Base-by-base conservation (phyloP, 2,329 filamentous ascomycete genomes). In the Dactylellina leptospora region DNA sequence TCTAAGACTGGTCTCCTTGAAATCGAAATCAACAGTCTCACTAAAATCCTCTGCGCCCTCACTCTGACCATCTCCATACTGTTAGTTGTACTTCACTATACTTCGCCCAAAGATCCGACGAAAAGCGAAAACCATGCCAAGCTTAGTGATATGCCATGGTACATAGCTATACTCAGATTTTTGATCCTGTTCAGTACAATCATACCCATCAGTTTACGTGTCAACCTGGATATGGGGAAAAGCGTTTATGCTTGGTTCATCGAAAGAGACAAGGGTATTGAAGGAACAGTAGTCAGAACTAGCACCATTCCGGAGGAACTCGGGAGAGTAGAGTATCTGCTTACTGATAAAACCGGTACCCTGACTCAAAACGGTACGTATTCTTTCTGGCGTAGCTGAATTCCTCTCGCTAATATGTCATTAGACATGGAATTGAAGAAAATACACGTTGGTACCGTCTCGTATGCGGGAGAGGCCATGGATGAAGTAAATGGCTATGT, bases 161-260 rank as follows among this genome's bases (percentile, higher is more conserved):
- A 97, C 79, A 88, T 97, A 75, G 93, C 96, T 75, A 96, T 97
- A 77, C 95, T 96, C 88, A 89, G 93, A n/a, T 99, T 97, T 79
- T 82, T 99, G 74, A 96, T 99, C 72, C 84, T 99, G 0, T 99
- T 99, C 82, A 97, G 93, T n/a, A 97, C 93, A 0, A 99, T 99
- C 77, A 96, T 99, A 23, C 95, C 95, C 0, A 97, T 99, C 80
- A 96, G 92, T 81, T 83, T 99, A 75, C 90, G 95, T 54, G 95
- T 99, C 76, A 99, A 99, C 78, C 84, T 99, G 16, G 95, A 99
- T 78, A 89, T 99, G 86, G 96, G 93, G 38, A 99, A 99, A 81
- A 93, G 91, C 61, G 92, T 95, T 1, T 99, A 97, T 80, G 96
- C 93, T 6, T 91, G 90, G 82, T 96, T 97, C 78, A 99, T 99